These are phyloP conservation scores for Phytopythium delawarense DNA, from an alignment of 352 stramenopile genomes.

Conservation along the genomic window DNA sequence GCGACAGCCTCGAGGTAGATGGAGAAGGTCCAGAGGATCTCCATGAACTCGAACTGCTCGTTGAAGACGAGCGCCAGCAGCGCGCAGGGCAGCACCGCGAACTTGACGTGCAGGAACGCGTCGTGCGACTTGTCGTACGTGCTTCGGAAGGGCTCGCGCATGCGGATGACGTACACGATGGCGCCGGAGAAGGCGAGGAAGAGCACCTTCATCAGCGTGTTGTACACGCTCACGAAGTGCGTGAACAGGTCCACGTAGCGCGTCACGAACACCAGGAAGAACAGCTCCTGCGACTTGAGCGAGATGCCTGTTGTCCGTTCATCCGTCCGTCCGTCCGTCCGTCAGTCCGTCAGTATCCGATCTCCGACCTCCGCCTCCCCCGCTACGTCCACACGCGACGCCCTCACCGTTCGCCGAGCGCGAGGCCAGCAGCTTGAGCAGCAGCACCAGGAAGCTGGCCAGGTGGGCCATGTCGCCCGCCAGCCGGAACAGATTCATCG, in stretches of 20 bases:
- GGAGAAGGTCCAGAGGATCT: conserved; percentile 98
- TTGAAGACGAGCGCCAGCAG: conserved; percentile 96
- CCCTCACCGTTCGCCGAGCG: conserved; percentile 68
- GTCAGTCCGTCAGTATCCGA: too few relatives aligned
- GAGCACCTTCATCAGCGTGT: conserved; percentile 98
- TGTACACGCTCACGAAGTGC: conserved; percentile 96
- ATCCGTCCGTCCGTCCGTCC: too few relatives aligned
- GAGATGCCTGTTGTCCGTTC: conserved; percentile 87
- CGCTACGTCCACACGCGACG: too few relatives aligned
- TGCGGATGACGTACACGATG: conserved; percentile 98
- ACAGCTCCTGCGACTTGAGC: conserved; percentile 99
- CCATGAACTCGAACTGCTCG: conserved; percentile 88
- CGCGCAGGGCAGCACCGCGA: conserved; percentile 94
- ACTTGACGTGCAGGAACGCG: conserved; percentile 98
- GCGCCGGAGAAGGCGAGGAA: conserved; percentile 96
- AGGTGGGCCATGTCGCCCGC: conserved; percentile 99
- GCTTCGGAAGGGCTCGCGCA: conserved; percentile 94
- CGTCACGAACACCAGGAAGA: conserved; percentile 98
- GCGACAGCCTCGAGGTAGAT: conserved; percentile 98
- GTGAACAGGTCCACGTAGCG: conserved; percentile 99
- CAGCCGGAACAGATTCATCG: conserved; percentile 97
- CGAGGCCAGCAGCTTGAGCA: conserved; percentile 93
- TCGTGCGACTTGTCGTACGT: conserved; percentile 99
- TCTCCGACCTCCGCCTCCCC: neutral
- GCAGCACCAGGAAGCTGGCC: conserved; percentile 97